phyloP scores from a whole-genome alignment of 441 rosid species.

The Pelargonium citronellum region DNA sequence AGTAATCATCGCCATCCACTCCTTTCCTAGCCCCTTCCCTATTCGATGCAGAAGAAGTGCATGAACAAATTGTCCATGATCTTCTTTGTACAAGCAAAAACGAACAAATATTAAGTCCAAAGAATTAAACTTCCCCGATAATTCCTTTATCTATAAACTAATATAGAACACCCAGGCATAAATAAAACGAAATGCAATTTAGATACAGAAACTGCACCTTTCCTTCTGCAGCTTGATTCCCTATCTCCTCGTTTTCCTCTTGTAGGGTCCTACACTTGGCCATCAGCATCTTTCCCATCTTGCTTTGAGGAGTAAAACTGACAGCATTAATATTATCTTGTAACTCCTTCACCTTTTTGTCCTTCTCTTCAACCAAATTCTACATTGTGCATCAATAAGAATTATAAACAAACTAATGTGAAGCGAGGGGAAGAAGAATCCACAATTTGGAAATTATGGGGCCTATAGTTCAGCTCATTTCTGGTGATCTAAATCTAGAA shows the following conservation, averaged over 20 bases:
- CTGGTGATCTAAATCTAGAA: not conserved
- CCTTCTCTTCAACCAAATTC: slow-evolving; percentile 95
- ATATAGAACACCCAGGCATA: not conserved
- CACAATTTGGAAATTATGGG: not conserved
- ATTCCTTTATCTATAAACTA: not conserved
- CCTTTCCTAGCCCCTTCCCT: not conserved
- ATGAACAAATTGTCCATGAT: not conserved
- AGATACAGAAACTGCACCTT: slow-evolving; percentile 40
- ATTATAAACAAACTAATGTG: slow-evolving; percentile 5
- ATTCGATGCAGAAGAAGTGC: not conserved
- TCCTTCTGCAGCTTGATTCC: slow-evolving; percentile 92
- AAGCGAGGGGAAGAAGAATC: not conserved
- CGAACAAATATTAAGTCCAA: not conserved
- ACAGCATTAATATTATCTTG: slow-evolving; percentile 87
- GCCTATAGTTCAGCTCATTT: not conserved
- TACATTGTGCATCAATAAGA: slow-evolving; percentile 26
- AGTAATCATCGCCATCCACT: not conserved
- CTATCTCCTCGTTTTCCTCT: slow-evolving; percentile 98
- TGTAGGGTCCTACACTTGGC: slow-evolving; percentile 88
- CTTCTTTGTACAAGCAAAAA: not conserved
- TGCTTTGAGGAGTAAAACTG: slow-evolving; percentile 83
- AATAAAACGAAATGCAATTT: not conserved
- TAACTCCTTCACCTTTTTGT: slow-evolving; percentile 88
- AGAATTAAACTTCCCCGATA: not conserved
- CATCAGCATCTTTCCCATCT: slow-evolving; percentile 97